These are phyloP conservation scores for Iris macrosiphon DNA, from an alignment of 106 monocot genomes.

Conservation along the genomic window DNA sequence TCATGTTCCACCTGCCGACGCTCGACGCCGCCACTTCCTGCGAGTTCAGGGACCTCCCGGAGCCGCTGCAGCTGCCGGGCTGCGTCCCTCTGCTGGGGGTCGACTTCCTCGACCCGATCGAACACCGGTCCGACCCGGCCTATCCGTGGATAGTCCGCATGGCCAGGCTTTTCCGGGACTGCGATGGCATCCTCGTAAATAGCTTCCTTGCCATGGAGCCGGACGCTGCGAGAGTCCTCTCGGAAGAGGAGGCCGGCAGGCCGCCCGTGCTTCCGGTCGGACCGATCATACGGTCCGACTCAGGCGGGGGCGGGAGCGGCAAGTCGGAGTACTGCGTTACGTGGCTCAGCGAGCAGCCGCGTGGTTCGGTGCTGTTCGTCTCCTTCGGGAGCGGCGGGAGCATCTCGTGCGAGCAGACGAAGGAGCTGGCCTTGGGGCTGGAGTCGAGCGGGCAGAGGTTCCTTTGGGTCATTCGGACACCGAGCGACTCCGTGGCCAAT, in stretches of 20 bases:
- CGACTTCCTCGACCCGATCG: constrained; percentile 20
- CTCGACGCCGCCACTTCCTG: constrained; percentile 17
- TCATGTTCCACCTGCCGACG: constrained; percentile 26
- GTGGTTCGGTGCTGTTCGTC: constrained; percentile 43
- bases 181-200: constrained; percentile 56
- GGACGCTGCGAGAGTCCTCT: constrained; percentile 7
- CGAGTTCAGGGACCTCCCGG: constrained; percentile 34
- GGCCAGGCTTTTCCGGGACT: background rate
- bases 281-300: constrained; percentile 17
- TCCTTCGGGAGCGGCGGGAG: constrained; percentile 61
- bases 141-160: constrained; percentile 17
- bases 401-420: constrained; percentile 29
- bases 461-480: constrained; percentile 49
- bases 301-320: background rate
- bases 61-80: constrained; percentile 32
- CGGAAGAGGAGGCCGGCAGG: background rate
- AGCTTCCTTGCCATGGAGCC: constrained; percentile 52
- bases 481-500: constrained; percentile 3
- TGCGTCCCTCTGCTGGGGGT: constrained; percentile 24
- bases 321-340: constrained; percentile 11
- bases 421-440: constrained; percentile 47
- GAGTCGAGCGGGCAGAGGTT: constrained; percentile 44
- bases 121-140: constrained; percentile 16
- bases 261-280: constrained; percentile 35
- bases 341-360: constrained; percentile 51